Evolutionary conservation across 2,329 filamentous ascomycete species (phyloP).

Genomic region (Biscogniauxia sp.): DNA sequence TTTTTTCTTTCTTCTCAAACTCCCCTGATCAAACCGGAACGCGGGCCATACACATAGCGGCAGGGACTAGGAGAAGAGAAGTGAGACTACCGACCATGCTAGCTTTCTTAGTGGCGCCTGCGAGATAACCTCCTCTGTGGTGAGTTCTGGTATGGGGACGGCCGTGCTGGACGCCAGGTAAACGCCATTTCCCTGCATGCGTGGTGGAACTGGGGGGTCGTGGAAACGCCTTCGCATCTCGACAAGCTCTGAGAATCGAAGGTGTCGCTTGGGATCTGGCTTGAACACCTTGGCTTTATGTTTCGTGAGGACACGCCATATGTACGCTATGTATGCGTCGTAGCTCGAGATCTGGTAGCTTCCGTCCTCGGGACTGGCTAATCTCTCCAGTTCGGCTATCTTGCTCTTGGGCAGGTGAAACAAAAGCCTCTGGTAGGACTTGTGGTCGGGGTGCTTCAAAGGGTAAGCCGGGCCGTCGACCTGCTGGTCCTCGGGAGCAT

Average conservation of each 20-base stretch:
- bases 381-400: slow-evolving; percentile 37
- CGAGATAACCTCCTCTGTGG: slow-evolving; percentile 34
- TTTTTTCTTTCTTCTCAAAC: no score
- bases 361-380: slow-evolving; percentile 31
- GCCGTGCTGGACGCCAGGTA: slow-evolving; percentile 12
- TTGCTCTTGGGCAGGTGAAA: slow-evolving; percentile 46
- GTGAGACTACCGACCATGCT: slow-evolving; percentile 18
- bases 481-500: slow-evolving; percentile 2
- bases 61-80: neutral
- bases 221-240: slow-evolving; percentile 36
- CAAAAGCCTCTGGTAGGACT: slow-evolving; percentile 27
- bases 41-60: neutral
- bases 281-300: slow-evolving; percentile 35
- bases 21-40: neutral
- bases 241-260: slow-evolving; percentile 5
- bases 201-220: slow-evolving; percentile 29
- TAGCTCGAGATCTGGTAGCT: slow-evolving; percentile 44
- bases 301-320: slow-evolving; percentile 40
- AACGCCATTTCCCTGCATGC: slow-evolving; percentile 32
- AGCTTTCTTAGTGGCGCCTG: slow-evolving; percentile 35
- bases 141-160: slow-evolving; percentile 26
- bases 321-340: slow-evolving; percentile 41
- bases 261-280: slow-evolving; percentile 19
- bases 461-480: slow-evolving; percentile 4
- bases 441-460: slow-evolving; percentile 1